phyloP scores from a whole-genome alignment of 768 basidiomycete species.

The Suillus discolor region DNA sequence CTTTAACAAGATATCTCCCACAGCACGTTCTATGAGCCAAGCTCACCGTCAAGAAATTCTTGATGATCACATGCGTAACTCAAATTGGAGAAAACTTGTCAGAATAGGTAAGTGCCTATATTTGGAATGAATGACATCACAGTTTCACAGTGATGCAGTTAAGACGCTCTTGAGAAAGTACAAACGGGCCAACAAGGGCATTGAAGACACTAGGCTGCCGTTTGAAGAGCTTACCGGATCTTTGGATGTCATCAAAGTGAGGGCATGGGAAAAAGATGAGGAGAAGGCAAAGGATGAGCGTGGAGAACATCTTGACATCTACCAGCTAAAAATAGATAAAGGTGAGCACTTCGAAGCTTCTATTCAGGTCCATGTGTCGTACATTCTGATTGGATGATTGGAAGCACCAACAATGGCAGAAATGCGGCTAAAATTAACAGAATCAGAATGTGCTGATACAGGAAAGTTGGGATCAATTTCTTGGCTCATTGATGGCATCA shows the following conservation, averaged over 20 bases:
- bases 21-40: constrained; percentile 23
- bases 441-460: neutral
- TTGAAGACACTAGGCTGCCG: constrained; percentile 5
- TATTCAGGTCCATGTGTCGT: too few relatives aligned
- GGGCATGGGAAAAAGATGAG: constrained; percentile 3
- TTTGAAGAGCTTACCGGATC: constrained; percentile 4
- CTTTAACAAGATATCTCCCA: constrained; percentile 23
- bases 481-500: constrained; percentile 9
- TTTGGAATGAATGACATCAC: neutral
- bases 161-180: neutral
- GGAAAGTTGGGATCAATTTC: neutral
- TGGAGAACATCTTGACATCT: constrained; percentile 3
- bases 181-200: neutral
- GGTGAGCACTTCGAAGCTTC: neutral
- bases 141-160: neutral
- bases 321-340: constrained; percentile 8
- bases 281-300: neutral
- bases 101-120: constrained; percentile 19
- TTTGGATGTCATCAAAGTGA: neutral
- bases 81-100: constrained; percentile 36
- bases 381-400: neutral
- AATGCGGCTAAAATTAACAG: neutral
- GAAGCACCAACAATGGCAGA: constrained; percentile 10
- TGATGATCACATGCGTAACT: constrained; percentile 35
- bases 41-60: constrained; percentile 30